Evolutionary conservation across 306 rosid genomes (phyloP).

Genomic region (Senna siamea): DNA sequence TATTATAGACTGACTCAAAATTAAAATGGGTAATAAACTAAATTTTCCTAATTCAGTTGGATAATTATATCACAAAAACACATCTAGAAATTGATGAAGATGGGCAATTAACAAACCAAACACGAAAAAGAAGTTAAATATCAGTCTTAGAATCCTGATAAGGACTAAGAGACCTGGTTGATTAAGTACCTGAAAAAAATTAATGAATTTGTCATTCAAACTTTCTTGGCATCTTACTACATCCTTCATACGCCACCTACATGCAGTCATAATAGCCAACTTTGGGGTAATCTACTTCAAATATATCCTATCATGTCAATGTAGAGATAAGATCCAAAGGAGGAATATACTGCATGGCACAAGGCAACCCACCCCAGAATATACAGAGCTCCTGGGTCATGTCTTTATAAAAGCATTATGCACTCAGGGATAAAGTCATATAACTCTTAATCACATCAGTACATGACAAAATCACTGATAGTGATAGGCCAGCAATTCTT

Average conservation of each 20-base stretch:
- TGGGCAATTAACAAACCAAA: conserved; percentile 24
- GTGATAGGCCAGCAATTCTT: background rate
- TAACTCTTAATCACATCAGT: conserved; percentile 29
- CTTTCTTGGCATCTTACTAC: conserved; percentile 2
- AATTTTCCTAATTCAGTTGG: conserved; percentile 13
- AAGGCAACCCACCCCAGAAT: conserved; percentile 17
- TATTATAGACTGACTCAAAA: conserved; percentile 6
- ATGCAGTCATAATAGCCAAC: background rate
- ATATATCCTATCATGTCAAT: conserved; percentile 11
- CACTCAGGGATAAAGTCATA: conserved; percentile 18
- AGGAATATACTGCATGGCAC: conserved; percentile 38
- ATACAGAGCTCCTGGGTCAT: conserved; percentile 29
- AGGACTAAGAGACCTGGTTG: conserved; percentile 15
- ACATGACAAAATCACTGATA: conserved; percentile 18
- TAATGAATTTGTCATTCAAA: background rate
- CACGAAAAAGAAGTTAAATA: conserved; percentile 31
- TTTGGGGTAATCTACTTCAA: conserved; percentile 12
- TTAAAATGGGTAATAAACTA: conserved; percentile 32
- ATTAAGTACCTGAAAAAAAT: background rate
- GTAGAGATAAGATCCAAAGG: conserved; percentile 30
- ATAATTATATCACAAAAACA: conserved; percentile 11
- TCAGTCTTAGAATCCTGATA: conserved; percentile 3
- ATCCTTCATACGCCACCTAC: background rate
- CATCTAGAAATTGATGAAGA: background rate
- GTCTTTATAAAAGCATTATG: conserved; percentile 27